Conservation (phyloP, 306 rosid genomes). For the Datisca glomerata region DNA sequence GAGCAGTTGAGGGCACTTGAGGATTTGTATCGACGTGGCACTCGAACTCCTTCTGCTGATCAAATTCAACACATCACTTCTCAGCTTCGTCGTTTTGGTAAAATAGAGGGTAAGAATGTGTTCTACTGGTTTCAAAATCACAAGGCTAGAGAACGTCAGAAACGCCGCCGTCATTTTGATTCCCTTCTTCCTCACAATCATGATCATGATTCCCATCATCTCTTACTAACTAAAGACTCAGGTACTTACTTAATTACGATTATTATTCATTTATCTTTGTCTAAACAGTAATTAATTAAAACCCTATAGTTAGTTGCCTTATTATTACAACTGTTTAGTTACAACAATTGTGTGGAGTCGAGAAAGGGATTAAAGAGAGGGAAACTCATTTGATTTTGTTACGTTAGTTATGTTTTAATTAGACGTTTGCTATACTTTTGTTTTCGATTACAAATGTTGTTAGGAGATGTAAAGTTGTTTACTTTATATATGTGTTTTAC, state of each 20-base stretch:
- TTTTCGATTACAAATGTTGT: no score
- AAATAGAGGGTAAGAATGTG: slow-evolving; percentile 64
- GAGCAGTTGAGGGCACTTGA: slow-evolving; percentile 44
- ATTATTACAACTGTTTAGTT: no score
- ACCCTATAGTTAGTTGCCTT: no score
- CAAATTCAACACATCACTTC: slow-evolving; percentile 52
- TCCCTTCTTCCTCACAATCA: slow-evolving; percentile 10
- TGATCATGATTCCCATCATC: no score
- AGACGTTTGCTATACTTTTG: no score
- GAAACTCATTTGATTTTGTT: no score
- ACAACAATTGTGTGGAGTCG: no score
- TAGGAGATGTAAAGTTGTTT: slow-evolving; percentile 27
- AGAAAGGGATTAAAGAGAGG: slow-evolving; percentile 20
- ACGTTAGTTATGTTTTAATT: no score
- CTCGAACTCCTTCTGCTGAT: slow-evolving; percentile 52
- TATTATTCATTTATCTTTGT: no score
- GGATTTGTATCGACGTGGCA: slow-evolving; percentile 43
- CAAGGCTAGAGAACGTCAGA: slow-evolving; percentile 68
- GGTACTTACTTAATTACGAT: no score
- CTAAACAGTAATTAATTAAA: no score
- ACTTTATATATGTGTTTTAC: slow-evolving; percentile 54
- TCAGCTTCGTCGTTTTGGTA: slow-evolving; percentile 49
- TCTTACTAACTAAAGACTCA: slow-evolving; percentile 36
- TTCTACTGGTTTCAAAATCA: slow-evolving; percentile 86
- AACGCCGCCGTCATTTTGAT: slow-evolving; percentile 11